Evolutionary conservation across 2,329 filamentous ascomycete species (phyloP), one percentile per base, ranked within the genome.

Genomic region (Monosporascus sp.): DNA sequence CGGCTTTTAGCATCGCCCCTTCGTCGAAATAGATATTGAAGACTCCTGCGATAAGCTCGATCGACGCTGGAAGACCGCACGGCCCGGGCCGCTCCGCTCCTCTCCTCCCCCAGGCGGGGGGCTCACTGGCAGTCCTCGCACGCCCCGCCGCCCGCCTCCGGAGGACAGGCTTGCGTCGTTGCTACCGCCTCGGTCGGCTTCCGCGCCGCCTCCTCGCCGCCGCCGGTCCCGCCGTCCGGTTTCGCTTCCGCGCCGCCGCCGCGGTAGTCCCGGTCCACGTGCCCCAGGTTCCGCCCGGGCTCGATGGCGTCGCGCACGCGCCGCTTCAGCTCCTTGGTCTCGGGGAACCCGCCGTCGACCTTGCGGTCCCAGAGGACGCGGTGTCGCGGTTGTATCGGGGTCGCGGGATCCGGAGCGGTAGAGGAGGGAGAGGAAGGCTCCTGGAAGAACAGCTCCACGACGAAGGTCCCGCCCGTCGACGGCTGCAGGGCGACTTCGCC

Each of bases 401-500:
- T 59, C 6, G 60, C 56, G 14, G 65, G 31, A 17, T 58, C 55
- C 7, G 63, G 51, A 15, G 56, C 41, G 50, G 57, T 8, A 20
- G 55, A 49, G 51, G 46, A 41, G 49, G 54, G 50, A 54, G 6
- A 54, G 55, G 63, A 65, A 67, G 58, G 36, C 62, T 72, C 39
- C 5, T 24, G 14, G 43, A 46, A 68, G 48, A 73, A 73, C 52
- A 96, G 81, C 54, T 86, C 80, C 14, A 97, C 86, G 22, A 82
- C 78, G 66, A 97, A 99, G 2, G 88, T 77, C 0, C 94, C 93
- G 18, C 93, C 91, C 0, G 90, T 95, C 15, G 85, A 79, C 1
- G 94, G 94, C 59, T 95, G 83, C 7, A 99, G 80, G 17, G 93
- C 85, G 9, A 97, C 87, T 70, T 97, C 93, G 56, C 91, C 92